Evolutionary conservation across 2,329 filamentous ascomycete species (phyloP).

Genomic region (Beauveria brongniartii): DNA sequence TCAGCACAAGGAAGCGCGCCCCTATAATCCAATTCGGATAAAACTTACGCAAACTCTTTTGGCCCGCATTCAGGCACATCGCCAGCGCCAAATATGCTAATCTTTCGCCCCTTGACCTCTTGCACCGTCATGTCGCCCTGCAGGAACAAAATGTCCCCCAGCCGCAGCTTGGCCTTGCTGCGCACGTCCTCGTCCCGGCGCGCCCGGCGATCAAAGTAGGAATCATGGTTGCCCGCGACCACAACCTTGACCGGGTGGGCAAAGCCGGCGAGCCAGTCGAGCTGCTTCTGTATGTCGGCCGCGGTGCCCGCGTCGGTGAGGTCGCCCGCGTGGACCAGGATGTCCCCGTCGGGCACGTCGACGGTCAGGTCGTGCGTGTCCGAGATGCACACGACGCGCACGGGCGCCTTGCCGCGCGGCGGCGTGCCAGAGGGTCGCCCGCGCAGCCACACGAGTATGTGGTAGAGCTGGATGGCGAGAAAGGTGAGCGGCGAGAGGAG

Average conservation of each 20-base stretch:
- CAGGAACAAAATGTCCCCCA: slow-evolving; percentile 66
- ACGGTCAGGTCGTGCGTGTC: slow-evolving; percentile 70
- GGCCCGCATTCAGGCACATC: slow-evolving; percentile 73
- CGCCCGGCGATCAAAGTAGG: slow-evolving; percentile 65
- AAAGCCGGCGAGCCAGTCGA: slow-evolving; percentile 71
- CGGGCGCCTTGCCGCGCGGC: slow-evolving; percentile 42
- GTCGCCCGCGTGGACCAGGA: slow-evolving; percentile 87
- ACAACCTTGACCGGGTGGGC: slow-evolving; percentile 75
- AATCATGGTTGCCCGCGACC: slow-evolving; percentile 84
- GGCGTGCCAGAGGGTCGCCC: slow-evolving; percentile 55
- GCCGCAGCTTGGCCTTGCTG: slow-evolving; percentile 47
- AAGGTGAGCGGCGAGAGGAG: slow-evolving; percentile 61
- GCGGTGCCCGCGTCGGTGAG: slow-evolving; percentile 66
- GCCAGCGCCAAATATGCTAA: slow-evolving; percentile 66
- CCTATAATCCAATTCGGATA: background rate
- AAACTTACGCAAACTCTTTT: slow-evolving; percentile 49
- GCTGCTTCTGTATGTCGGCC: slow-evolving; percentile 67
- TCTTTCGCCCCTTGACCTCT: slow-evolving; percentile 49
- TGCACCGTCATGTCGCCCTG: slow-evolving; percentile 60
- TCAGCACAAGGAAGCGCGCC: background rate
- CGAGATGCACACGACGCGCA: slow-evolving; percentile 80
- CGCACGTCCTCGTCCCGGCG: slow-evolving; percentile 48
- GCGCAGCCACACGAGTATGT: slow-evolving; percentile 57
- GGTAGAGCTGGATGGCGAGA: slow-evolving; percentile 54
- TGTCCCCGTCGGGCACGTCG: slow-evolving; percentile 63